Evolutionary conservation across 1,139 yeast species (phyloP).

Genomic region (Debaryomyces udenii): DNA sequence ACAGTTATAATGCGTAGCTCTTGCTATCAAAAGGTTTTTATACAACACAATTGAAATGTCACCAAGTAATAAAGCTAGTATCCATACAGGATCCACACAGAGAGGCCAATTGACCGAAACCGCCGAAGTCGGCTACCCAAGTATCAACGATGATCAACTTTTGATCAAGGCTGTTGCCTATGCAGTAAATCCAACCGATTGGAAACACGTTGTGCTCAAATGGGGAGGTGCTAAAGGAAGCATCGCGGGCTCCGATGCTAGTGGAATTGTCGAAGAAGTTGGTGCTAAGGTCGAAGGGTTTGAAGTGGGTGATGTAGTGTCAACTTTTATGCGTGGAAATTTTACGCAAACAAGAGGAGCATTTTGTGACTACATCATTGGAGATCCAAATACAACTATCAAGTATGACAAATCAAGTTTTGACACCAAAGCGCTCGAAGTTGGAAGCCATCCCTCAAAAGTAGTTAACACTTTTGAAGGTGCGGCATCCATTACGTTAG

Average conservation of each 20-base stretch:
- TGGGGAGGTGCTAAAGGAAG: conserved; percentile 38
- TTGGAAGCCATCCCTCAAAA: conserved; percentile 31
- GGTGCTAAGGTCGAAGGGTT: conserved; percentile 58
- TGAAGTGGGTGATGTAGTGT: conserved; percentile 51
- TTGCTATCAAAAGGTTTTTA: too few species aligned
- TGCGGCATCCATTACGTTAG: conserved; percentile 61
- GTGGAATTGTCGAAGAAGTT: conserved; percentile 59
- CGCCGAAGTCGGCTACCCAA: conserved; percentile 37
- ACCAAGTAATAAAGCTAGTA: conserved; percentile 32
- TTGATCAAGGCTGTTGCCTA: conserved; percentile 59
- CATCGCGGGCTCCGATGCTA: conserved; percentile 58
- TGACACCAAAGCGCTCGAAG: conserved; percentile 16
- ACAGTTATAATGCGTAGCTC: too few species aligned
- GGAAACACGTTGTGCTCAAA: conserved; percentile 54
- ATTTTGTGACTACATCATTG: conserved; percentile 58
- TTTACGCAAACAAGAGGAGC: conserved; percentile 49
- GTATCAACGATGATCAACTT: conserved; percentile 40
- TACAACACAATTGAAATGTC: too few species aligned
- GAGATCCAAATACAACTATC: conserved; percentile 38
- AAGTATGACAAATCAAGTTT: conserved; percentile 25
- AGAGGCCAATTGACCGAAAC: conserved; percentile 25
- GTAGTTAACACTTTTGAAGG: conserved; percentile 55
- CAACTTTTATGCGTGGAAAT: conserved; percentile 31
- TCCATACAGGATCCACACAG: conserved; percentile 25
- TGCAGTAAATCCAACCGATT: conserved; percentile 77